Evolutionary conservation across 176 grass and related monocot species (phyloP).

Genomic region (Neostapfia colusana): DNA sequence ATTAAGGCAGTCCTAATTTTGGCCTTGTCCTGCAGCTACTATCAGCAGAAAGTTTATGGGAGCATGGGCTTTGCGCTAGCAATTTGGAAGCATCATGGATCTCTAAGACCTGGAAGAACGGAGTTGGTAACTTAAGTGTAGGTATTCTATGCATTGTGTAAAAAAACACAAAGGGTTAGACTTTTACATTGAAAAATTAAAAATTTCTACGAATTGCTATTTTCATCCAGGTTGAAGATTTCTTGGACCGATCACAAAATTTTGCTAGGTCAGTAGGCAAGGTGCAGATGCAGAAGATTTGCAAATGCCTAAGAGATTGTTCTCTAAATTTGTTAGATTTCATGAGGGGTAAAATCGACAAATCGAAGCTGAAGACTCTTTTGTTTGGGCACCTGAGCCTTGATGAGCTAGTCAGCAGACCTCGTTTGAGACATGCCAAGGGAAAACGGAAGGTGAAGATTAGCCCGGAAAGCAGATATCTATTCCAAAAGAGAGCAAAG

Average conservation of each 20-base stretch:
- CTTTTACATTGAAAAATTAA: conserved; percentile 2
- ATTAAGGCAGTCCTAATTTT: neutral
- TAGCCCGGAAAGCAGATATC: neutral
- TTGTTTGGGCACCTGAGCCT: conserved; percentile 54
- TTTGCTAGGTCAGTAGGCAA: conserved; percentile 72
- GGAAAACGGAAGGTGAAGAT: neutral
- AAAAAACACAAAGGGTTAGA: neutral
- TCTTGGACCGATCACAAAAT: conserved; percentile 78
- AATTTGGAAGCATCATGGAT: conserved; percentile 81
- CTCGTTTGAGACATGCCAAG: neutral
- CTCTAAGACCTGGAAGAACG: conserved; percentile 59
- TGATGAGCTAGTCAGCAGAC: conserved; percentile 7
- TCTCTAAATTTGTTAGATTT: conserved; percentile 52
- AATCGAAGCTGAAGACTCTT: conserved; percentile 41
- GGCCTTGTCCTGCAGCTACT: conserved; percentile 54
- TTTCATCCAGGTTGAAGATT: conserved; percentile 81
- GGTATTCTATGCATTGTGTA: conserved; percentile 12
- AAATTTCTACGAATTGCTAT: neutral
- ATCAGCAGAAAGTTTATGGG: conserved; percentile 74
- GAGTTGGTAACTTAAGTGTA: conserved; percentile 71
- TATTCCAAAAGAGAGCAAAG: conserved; percentile 26
- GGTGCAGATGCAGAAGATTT: conserved; percentile 62
- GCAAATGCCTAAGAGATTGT: conserved; percentile 46
- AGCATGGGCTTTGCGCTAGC: conserved; percentile 79
- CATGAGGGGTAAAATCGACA: conserved; percentile 49